A percentile compares a stretch with the other conserved stretches of the same genome.
These are phyloP conservation scores for Dujonia santamariae DNA, from an alignment of 1,139 yeast species.

Conservation along the genomic window DNA sequence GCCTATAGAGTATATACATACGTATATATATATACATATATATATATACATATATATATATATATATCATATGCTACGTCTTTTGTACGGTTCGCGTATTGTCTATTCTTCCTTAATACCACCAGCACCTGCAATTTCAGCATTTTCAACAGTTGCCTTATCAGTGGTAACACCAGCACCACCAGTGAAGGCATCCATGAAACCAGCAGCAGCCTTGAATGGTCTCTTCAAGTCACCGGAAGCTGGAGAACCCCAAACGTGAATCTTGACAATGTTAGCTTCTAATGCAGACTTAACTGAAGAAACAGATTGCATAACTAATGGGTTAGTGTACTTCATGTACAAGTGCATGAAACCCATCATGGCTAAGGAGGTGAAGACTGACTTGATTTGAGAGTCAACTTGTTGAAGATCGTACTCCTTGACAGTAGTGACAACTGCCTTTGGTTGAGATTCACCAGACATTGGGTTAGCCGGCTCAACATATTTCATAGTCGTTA, in stretches of 20 bases:
- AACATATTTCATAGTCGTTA: constrained; percentile 88
- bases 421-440: constrained; percentile 86
- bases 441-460: constrained; percentile 69
- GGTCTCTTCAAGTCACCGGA: constrained; percentile 95
- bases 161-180: constrained; percentile 65
- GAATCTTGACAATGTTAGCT: constrained; percentile 88
- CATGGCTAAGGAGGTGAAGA: constrained; percentile 91
- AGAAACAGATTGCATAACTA: constrained; percentile 89
- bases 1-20: too few species aligned
- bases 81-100: not conserved
- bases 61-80: not conserved
- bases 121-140: constrained; percentile 84
- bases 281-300: constrained; percentile 90
- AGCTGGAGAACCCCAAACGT: constrained; percentile 80
- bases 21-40: not conserved
- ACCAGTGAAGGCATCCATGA: constrained; percentile 67
- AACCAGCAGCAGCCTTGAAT: constrained; percentile 82
- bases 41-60: too few species aligned
- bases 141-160: constrained; percentile 79
- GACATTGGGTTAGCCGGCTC: constrained; percentile 81
- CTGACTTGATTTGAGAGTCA: constrained; percentile 72
- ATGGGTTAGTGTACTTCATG: constrained; percentile 97
- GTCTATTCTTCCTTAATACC: constrained; percentile 85
- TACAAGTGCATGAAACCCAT: constrained; percentile 98
- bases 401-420: constrained; percentile 92